phyloP scores from a whole-genome alignment of 1,139 yeast species.

The Kluyveromyces sp. region DNA sequence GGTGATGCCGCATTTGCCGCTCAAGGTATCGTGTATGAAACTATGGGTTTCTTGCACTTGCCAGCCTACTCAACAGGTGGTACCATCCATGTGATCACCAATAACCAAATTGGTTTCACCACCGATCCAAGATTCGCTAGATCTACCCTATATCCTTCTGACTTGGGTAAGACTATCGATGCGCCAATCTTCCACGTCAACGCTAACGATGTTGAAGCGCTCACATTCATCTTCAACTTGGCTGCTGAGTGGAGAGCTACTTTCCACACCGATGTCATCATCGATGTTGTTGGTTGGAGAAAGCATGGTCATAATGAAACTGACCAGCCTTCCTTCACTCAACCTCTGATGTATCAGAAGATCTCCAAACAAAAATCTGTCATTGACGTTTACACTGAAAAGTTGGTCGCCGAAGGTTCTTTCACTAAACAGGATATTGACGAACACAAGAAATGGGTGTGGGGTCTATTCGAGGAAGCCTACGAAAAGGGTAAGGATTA shows the following conservation, averaged over 20 bases:
- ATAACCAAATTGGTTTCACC: constrained; percentile 98
- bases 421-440: constrained; percentile 85
- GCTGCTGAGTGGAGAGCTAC: constrained; percentile 99
- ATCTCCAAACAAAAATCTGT: constrained; percentile 86
- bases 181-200: constrained; percentile 99
- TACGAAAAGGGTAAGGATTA: constrained; percentile 83
- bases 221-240: constrained; percentile 82
- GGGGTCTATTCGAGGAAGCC: constrained; percentile 89
- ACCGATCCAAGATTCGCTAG: constrained; percentile 97
- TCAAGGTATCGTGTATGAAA: constrained; percentile 98
- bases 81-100: constrained; percentile 89
- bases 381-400: constrained; percentile 73
- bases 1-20: constrained; percentile 99
- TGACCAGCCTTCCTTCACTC: constrained; percentile 98
- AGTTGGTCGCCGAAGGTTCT: constrained; percentile 77
- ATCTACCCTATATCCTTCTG: constrained; percentile 97
- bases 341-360: constrained; percentile 91
- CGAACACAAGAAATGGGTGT: constrained; percentile 97
- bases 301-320: constrained; percentile 99
- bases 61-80: constrained; percentile 99
- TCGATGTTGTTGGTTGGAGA: constrained; percentile 97
- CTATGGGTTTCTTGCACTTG: constrained; percentile 87
- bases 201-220: constrained; percentile 95
- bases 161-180: constrained; percentile 90
- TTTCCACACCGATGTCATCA: constrained; percentile 91